phyloP scores from a whole-genome alignment of 1,284 basidiomycete genomes.

The Apiotrichum porosum region DNA sequence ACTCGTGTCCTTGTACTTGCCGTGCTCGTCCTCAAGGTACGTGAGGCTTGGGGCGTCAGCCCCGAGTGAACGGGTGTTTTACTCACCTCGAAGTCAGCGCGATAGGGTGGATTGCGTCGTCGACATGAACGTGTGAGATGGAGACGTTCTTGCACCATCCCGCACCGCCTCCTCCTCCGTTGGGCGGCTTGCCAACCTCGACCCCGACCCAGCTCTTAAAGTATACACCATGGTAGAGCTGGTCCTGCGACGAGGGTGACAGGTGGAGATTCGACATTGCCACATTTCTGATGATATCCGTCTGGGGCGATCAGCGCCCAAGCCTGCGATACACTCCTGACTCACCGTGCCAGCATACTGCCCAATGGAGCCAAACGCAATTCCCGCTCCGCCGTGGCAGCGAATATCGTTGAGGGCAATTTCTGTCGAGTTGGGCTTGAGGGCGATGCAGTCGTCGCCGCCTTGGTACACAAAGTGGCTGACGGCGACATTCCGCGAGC shows the following conservation, averaged over 20 bases:
- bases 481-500: slow-evolving; percentile 55
- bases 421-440: slow-evolving; percentile 62
- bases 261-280: slow-evolving; percentile 53
- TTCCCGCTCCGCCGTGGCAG: slow-evolving; percentile 61
- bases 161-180: slow-evolving; percentile 60
- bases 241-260: slow-evolving; percentile 15
- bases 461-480: slow-evolving; percentile 35
- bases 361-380: slow-evolving; percentile 61
- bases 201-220: slow-evolving; percentile 62
- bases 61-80: slow-evolving; percentile 5
- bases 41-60: slow-evolving; percentile 4
- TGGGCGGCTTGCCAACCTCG: slow-evolving; percentile 57
- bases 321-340: too few species aligned
- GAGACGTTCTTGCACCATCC: slow-evolving; percentile 56
- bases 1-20: slow-evolving; percentile 11
- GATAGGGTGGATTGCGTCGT: slow-evolving; percentile 25
- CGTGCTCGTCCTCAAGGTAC: slow-evolving; percentile 9
- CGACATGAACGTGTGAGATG: slow-evolving; percentile 50
- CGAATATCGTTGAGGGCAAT: slow-evolving; percentile 55
- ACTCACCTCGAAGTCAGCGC: slow-evolving; percentile 28
- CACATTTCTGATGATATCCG: slow-evolving; percentile 59
- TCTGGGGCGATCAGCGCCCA: too few species aligned
- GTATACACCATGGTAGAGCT: slow-evolving; percentile 52
- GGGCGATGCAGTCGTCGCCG: slow-evolving; percentile 63
- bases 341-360: slow-evolving; percentile 57